phyloP scores from a whole-genome alignment of 2,329 filamentous ascomycete species.

The Aspergillus sp. region DNA sequence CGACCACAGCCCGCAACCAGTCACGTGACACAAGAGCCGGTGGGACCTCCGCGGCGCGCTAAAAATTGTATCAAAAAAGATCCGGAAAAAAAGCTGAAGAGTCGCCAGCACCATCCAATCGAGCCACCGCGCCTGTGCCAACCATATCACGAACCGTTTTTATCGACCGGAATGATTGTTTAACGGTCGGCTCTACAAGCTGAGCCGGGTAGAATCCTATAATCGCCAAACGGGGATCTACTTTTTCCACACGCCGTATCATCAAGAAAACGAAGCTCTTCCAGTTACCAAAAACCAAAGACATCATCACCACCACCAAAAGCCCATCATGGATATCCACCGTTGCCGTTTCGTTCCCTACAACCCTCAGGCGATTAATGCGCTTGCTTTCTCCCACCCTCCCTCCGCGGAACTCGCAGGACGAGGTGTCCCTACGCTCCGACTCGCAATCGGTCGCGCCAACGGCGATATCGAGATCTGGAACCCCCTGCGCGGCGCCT shows the following conservation, averaged over 20 bases:
- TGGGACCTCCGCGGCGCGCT: slow-evolving; percentile 27
- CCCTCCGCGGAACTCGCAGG: slow-evolving; percentile 48
- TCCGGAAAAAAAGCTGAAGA: slow-evolving; percentile 20
- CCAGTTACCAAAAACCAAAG: not conserved
- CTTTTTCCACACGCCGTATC: slow-evolving; percentile 1
- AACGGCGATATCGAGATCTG: slow-evolving; percentile 98
- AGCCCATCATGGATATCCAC: slow-evolving; percentile 80
- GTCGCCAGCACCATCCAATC: slow-evolving; percentile 11
- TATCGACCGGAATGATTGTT: slow-evolving; percentile 23
- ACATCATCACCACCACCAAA: slow-evolving; percentile 51
- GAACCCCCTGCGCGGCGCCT: slow-evolving; percentile 80
- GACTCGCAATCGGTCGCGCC: slow-evolving; percentile 84
- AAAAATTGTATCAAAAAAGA: slow-evolving; percentile 33
- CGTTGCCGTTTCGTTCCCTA: slow-evolving; percentile 94
- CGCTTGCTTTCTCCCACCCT: slow-evolving; percentile 87
- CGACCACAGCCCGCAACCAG: not conserved
- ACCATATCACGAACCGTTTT: not conserved
- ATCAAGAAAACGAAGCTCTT: not conserved
- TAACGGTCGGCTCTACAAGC: slow-evolving; percentile 24
- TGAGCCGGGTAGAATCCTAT: slow-evolving; percentile 20
- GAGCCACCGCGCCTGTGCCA: slow-evolving; percentile 8
- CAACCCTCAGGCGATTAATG: slow-evolving; percentile 88
- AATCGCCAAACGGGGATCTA: slow-evolving; percentile 2
- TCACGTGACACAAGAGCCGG: slow-evolving; percentile 26
- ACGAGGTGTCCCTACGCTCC: slow-evolving; percentile 61